Percentiles rank a stretch among this genome's conserved stretches.
Conservation (phyloP, 768 basidiomycete genomes). For the Exsudoporus frostii region DNA sequence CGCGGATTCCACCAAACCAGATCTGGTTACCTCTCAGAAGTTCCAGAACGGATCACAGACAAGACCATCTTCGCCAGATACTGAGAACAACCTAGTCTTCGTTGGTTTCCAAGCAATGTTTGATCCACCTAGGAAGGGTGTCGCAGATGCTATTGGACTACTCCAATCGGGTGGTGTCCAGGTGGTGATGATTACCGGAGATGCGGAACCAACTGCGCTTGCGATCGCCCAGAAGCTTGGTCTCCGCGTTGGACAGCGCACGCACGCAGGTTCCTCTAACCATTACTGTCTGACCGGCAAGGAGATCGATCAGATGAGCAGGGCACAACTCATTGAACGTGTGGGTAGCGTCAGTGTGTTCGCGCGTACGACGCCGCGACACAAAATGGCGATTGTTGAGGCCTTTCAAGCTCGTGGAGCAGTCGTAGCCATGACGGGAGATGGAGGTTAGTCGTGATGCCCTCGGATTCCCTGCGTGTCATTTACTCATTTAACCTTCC, state of each 20-base stretch:
- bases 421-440: constrained; percentile 97
- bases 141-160: constrained; percentile 82
- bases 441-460: constrained; percentile 70
- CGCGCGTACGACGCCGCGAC: constrained; percentile 92
- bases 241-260: constrained; percentile 56
- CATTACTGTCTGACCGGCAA: constrained; percentile 71
- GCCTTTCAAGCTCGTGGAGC: constrained; percentile 88
- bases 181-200: constrained; percentile 98
- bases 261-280: constrained; percentile 24
- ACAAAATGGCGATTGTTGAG: constrained; percentile 97
- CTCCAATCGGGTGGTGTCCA: constrained; percentile 87
- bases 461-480: not conserved
- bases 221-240: constrained; percentile 87
- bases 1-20: constrained; percentile 37
- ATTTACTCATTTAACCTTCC: not conserved
- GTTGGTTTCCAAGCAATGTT: constrained; percentile 94
- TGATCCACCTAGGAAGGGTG: constrained; percentile 91
- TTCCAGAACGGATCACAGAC: constrained; percentile 25
- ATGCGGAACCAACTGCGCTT: constrained; percentile 86
- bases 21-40: constrained; percentile 14
- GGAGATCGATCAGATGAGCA: constrained; percentile 81
- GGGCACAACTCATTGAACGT: constrained; percentile 75
- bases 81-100: constrained; percentile 68
- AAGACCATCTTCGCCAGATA: constrained; percentile 32
- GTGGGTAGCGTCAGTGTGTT: constrained; percentile 85